These are phyloP conservation scores for Cavenderia fasciculata DNA, from an alignment of 78 protist species.

Conservation along the genomic window DNA sequence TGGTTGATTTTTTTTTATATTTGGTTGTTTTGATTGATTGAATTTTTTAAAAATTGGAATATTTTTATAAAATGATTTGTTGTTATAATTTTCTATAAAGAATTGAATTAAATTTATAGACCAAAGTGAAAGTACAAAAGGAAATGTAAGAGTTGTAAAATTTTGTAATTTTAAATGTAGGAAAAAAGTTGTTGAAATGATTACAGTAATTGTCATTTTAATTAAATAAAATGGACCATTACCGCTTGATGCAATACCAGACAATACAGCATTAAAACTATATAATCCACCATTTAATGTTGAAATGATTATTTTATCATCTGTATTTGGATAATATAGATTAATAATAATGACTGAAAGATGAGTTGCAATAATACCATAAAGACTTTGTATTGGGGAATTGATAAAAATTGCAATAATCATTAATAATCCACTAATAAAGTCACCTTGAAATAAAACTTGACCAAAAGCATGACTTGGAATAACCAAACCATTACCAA, in stretches of 20 bases:
- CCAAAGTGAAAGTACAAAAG: constrained; percentile 46
- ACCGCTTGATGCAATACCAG: constrained; percentile 41
- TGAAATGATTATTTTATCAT: not conserved
- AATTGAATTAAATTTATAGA: no score
- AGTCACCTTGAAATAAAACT: constrained; percentile 45
- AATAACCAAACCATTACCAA: not conserved
- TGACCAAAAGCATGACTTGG: constrained; percentile 52
- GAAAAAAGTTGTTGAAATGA: constrained; percentile 13
- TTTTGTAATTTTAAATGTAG: not conserved
- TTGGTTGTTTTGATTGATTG: no score
- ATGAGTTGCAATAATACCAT: constrained; percentile 12
- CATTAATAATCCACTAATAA: constrained; percentile 11
- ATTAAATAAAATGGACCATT: constrained; percentile 3
- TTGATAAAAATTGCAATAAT: constrained; percentile 22
- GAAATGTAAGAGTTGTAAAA: constrained; percentile 43
- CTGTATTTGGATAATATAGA: not conserved
- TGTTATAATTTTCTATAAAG: no score
- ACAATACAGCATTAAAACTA: constrained; percentile 43
- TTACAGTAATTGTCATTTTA: not conserved
- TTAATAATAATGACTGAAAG: constrained; percentile 1
- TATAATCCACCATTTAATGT: constrained; percentile 16
- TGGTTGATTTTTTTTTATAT: no score
- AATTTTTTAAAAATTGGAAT: no score
- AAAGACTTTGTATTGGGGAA: constrained; percentile 19
- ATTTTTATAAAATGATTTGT: no score